Percentiles rank a stretch among this genome's conserved stretches.
phyloP scores from a whole-genome alignment of 2,329 filamentous ascomycete genomes.

The Calycina herbarum region DNA sequence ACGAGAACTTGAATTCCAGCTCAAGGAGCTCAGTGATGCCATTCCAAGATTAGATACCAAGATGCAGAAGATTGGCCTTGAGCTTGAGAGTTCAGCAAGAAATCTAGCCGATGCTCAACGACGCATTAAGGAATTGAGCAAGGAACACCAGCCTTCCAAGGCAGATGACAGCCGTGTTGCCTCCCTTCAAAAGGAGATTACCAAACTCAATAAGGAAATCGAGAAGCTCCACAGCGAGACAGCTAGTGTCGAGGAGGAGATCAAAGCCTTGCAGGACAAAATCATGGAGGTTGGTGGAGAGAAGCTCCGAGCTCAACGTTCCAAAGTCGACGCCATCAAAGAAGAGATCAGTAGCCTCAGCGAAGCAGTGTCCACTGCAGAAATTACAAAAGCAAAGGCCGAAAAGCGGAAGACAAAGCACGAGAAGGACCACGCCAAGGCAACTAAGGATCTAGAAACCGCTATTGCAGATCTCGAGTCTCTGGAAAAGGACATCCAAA shows the following conservation, averaged over 20 bases:
- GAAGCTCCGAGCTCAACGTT: constrained; percentile 83
- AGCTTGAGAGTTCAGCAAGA: constrained; percentile 81
- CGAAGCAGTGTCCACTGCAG: constrained; percentile 81
- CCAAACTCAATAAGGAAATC: constrained; percentile 73
- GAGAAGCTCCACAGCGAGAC: constrained; percentile 80
- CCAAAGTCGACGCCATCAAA: constrained; percentile 86
- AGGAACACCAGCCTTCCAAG: constrained; percentile 78
- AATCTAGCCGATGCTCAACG: constrained; percentile 83
- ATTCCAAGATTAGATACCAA: constrained; percentile 85
- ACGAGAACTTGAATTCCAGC: constrained; percentile 70
- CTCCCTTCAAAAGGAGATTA: constrained; percentile 75
- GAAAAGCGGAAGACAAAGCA: constrained; percentile 90
- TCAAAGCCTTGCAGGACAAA: constrained; percentile 88
- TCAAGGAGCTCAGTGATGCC: constrained; percentile 72
- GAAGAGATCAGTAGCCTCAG: constrained; percentile 78
- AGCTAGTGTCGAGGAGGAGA: constrained; percentile 87
- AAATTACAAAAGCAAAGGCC: constrained; percentile 86
- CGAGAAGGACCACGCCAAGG: constrained; percentile 77
- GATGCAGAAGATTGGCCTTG: constrained; percentile 86
- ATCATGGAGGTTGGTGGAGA: constrained; percentile 99
- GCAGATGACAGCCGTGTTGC: constrained; percentile 74
- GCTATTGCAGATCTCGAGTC: constrained; percentile 72
- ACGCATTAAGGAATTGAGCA: constrained; percentile 79
- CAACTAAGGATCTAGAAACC: constrained; percentile 74
- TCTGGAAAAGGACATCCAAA: constrained; percentile 75